Conservation (phyloP, 371 early-diverging fungal genomes). For the Fennellomyces sp. region DNA sequence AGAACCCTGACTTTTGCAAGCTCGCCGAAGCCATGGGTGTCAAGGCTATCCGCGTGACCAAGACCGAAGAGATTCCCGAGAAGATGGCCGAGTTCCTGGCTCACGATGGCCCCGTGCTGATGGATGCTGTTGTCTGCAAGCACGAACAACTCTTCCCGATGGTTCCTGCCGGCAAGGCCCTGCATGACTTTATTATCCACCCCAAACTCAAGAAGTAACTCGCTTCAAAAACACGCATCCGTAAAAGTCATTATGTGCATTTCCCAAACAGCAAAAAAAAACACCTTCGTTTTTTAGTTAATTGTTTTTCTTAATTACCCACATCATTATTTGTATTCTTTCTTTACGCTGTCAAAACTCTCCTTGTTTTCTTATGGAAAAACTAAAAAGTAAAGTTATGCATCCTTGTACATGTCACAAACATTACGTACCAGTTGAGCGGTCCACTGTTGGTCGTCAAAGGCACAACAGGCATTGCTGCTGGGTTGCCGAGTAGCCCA, state of each 20-base stretch:
- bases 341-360: no score
- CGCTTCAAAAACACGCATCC: not conserved
- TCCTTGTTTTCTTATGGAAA: no score
- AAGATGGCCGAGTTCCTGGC: constrained; percentile 90
- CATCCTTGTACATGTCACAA: no score
- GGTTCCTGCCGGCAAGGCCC: constrained; percentile 94
- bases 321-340: no score
- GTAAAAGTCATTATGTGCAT: not conserved
- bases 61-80: constrained; percentile 82
- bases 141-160: constrained; percentile 95
- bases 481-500: no score
- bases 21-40: constrained; percentile 94
- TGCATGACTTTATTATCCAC: constrained; percentile 82
- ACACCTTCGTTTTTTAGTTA: no score
- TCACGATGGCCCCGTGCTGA: constrained; percentile 85
- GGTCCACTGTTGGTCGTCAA: no score
- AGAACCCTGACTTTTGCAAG: constrained; percentile 98
- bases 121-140: constrained; percentile 91
- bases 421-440: no score
- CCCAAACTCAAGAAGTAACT: constrained; percentile 39
- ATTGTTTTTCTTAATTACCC: no score
- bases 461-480: no score
- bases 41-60: constrained; percentile 84
- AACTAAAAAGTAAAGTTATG: no score
- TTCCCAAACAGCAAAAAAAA: not conserved